Evolutionary conservation across 805 yeast species (phyloP), one percentile per base, ranked within the genome.

Genomic region (Saccharomycopsis sp.): DNA sequence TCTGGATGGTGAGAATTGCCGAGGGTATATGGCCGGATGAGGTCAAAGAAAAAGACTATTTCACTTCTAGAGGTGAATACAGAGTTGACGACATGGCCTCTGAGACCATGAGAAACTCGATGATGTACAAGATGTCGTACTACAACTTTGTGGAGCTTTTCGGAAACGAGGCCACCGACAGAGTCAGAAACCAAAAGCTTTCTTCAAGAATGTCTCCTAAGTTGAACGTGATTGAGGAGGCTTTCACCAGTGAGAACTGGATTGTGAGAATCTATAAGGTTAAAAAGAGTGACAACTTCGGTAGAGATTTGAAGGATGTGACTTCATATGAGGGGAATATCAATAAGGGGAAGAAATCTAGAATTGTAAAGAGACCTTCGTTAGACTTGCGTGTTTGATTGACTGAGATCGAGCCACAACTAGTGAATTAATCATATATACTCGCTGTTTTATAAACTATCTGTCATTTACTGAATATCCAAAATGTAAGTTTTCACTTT

Each of bases 21-120:
- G 97, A 94, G 73, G 99, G 99, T 56, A 89, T 94, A 60, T 94
- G 99, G 99, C 99, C 99, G 1, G 97, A 94, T n/a, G 98, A 94
- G 69, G 84, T 94, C 59, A 80, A 77, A 64, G 99, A 94, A 74
- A 77, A 94, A 62, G 80, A 84, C 63, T 94, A 75, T 74, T 94
- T 91, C 79, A 87, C 91, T 21, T 81, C 82, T 3, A 74, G 82
- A 57, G 97, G 98, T 61, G 97, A 91, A 71, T 94, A 90, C 71
- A 83, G 84, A 66, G 86, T 94, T 56, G 98, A 94, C 70, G 82
- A 79, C 58, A 74, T 74, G 37, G 98, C 98, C 15, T 75, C 97
- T 1, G 75, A 82, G 24, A 79, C 97, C 34, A 92, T 95, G 97
- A 83, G 80, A 68, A 79, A 92, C 68, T 88, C 96, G 16, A 75